Evolutionary conservation across 2,329 filamentous ascomycete species (phyloP), one percentile per base, ranked within the genome.

Genomic region (Arthrobotrys entomopaga): DNA sequence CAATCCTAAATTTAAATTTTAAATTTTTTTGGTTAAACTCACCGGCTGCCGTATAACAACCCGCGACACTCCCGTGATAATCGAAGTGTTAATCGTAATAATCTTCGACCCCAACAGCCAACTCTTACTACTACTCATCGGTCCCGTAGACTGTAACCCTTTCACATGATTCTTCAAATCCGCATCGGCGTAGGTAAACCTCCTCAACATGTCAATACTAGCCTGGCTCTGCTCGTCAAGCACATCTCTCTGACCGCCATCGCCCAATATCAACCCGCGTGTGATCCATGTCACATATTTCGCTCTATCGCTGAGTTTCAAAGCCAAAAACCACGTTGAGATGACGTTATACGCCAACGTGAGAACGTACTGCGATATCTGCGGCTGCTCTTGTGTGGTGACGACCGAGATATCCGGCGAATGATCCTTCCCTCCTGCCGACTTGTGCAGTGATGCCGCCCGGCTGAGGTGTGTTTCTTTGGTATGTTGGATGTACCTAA

Each of bases 271-370:
- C 11, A 99, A 85, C 76, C 92, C 92, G 79, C 90, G 92, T 10
- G 91, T 90, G 76, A 99, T 97, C 91, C 92, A 97, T 26, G 89
- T 88, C 59, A 97, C 93, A 77, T 96, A 90, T 75, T 88, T 91
- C 38, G 90, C 87, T 58, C 95, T 89, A 80, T 97, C 93, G 42
- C 90, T 87, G 59, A 97, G 86, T 79, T 92, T 94, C 78, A 99
- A 81, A 0, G 93, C 91, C 77, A 99, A 85, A 80, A 98, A 99
- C 95, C 95, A 99, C 80, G 96, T 97, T 1, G 93, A 90, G 77
- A 99, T 93, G 78, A 97, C 92, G 80, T 98, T 93, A 80, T 97
- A 97, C 7, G 94, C 94, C 60, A 98, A 84, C 1, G 93, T 91
- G 81, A 96, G 95, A 24, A 99, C 92, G 80, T 99, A 99, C 81